Evolutionary conservation across 2,329 filamentous ascomycete genomes (phyloP), one percentile per base, ranked within the genome.

Genomic region (Sordariomycetes sp.): DNA sequence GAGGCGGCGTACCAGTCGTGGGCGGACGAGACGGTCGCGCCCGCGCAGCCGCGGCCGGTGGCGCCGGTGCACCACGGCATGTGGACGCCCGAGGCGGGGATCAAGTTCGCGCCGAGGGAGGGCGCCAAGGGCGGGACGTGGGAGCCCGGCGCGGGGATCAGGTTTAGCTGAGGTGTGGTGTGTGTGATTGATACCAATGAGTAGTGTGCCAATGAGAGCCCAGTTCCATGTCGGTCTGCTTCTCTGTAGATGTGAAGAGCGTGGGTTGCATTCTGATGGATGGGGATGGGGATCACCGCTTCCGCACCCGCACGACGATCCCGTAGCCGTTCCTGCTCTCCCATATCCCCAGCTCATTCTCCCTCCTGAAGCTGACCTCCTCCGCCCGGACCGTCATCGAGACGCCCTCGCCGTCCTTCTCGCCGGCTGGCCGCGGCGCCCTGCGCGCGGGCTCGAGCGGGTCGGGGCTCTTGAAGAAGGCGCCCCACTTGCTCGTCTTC

Each of bases 31-130:
- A 76, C 76, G 2, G 78, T 78, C 53, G 74, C 78, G 53, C 81
- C 85, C 20, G 79, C 86, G 63, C 86, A 68, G 73, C 81, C 66
- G 0, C 70, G 69, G 51, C 80, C 80, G 0, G 73, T 77, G 58
- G 74, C 78, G 2, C 71, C 74, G 10, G 48, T 32, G 28, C 28
- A 43, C 2, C 59, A 59, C 52, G 80, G 70, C 7, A 84, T 89
- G 69, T 96, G 91, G 91, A 86, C 83, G 58, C 89, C 90, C 0
- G 85, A 87, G 2, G 86, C 89, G 77, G 88, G 87, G 0, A 94
- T 96, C 65, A 86, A 85, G 59, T 96, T 96, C 70, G 82, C 82
- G 1, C 46, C 55, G 46, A 34, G 11, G n/a, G 24, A 46, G 32
- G 22, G 25, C 14, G 32, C 50, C 11, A 20, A 32, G 25, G 32